Evolutionary conservation across 305 asterid genomes (phyloP), one percentile per base, ranked within the genome.

Genomic region (Fraxinus ornus): DNA sequence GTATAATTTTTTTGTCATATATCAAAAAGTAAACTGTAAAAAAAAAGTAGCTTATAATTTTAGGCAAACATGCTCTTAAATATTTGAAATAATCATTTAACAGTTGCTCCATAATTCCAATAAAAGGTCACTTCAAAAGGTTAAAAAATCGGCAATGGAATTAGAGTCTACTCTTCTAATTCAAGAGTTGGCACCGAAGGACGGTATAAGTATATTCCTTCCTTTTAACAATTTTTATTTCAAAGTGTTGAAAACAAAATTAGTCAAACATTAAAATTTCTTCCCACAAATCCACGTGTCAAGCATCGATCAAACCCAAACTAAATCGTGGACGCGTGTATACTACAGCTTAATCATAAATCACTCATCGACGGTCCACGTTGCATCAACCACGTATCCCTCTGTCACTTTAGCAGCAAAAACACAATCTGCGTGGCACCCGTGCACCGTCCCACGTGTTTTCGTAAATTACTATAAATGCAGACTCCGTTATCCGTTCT

Each of bases 401-500:
- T 7, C 52, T 13, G 24, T 64, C 79, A 4, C 62, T 35, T 24
- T 74, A 62, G 73, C 83, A 76, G 80, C 52, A 30, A 21, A 30
- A 3, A 78, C 68, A 8, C 33, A 39, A 12, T 5, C 15, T 75
- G 15, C 82, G 82, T 84, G 87, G 84, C 84, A 77, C 81, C 21
- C 82, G n/a, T 17, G 7, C 35, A 30, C 80, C 81, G 33, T 28
- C 81, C 84, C 86, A 77, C 86, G 84, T 82, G 89, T 44, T 74
- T 79, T 80, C 41, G 4, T 33, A 0, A 2, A 5, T 60, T 47
- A 28, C 55, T 79, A 83, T 86, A 79, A 76, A 84, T 77, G 78
- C 37, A 12, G 8, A 68, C 19, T 28, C 37, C 37, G 30, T 22
- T 62, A 22, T 62, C 72, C 33, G 72, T 62, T 21, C 17, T 62